Evolutionary conservation across 306 rosid genomes (phyloP), one percentile per base, ranked within the genome.

Genomic region (Senna tora): DNA sequence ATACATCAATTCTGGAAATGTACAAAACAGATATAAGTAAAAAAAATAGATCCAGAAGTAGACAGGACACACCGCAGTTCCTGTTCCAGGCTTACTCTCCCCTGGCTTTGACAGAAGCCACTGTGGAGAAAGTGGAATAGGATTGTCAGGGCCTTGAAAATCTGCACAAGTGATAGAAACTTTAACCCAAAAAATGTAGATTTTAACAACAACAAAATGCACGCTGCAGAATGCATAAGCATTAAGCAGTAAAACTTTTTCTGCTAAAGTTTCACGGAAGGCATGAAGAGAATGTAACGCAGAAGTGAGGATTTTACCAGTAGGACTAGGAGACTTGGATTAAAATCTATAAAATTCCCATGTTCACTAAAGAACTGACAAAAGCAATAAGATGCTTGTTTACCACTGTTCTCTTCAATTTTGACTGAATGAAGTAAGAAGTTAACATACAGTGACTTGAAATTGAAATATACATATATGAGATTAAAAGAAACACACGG

Each of bases 41-140:
- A 12, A 12, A 73, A 34, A 45, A 36, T 36, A 36, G 6, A 36
- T 36, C 39, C 68, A 65, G n/a, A 42, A 50, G 85, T 16, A 75
- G 62, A 17, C 25, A 66, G 56, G 65, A 85, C 96, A 80, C 76
- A 93, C 96, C 96, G 82, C 87, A 74, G 75, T 69, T 81, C 84
- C 85, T 43, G 75, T 84, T 84, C 86, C 97, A 70, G 86, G 81
- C 83, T 91, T 93, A 84, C 84, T 85, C 81, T 91, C 98, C 79
- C 87, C 96, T 2, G 85, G 84, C 86, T 87, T 93, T 17, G 96
- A 87, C 82, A 80, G 87, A 84, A 93, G 98, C 98, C 98, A 93
- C 67, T 91, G 98, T 0, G 97, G 98, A 19, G 98, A 94, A 6
- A 94, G 98, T 8, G 97, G 98, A 77, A 93, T 89, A n/a, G 88